A percentile compares a stretch with the other conserved stretches of the same genome.
phyloP scores from a whole-genome alignment of 1,284 basidiomycete species.

The Apiotrichum gracile region DNA sequence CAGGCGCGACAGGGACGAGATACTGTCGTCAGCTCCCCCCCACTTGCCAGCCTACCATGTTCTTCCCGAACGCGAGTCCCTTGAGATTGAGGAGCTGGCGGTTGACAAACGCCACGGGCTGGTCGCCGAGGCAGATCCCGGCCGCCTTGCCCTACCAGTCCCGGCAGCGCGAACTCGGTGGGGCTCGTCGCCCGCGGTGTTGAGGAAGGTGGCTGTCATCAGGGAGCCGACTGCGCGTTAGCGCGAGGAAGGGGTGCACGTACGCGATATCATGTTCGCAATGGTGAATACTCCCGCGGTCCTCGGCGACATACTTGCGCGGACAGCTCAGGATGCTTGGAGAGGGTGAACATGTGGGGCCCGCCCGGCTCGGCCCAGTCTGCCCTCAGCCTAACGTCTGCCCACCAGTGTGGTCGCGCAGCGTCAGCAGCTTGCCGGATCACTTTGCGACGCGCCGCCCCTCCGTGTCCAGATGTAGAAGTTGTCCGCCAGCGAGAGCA shows the following conservation, averaged over 20 bases:
- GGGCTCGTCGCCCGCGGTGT: background rate
- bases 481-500: slow-evolving; percentile 41
- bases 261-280: no score
- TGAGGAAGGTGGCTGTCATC: slow-evolving; percentile 39
- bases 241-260: no score
- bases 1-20: slow-evolving; percentile 44
- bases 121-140: slow-evolving; percentile 25
- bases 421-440: slow-evolving; percentile 29
- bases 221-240: slow-evolving; percentile 37
- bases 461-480: slow-evolving; percentile 38
- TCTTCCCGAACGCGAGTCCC: slow-evolving; percentile 33
- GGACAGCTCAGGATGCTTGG: no score
- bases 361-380: no score
- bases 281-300: no score
- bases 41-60: slow-evolving; percentile 27
- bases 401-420: slow-evolving; percentile 34
- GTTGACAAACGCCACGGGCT: slow-evolving; percentile 37
- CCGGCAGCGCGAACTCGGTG: slow-evolving; percentile 18
- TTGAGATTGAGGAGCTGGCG: slow-evolving; percentile 31
- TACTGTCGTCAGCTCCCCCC: slow-evolving; percentile 24
- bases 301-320: no score
- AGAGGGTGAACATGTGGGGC: no score
- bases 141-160: slow-evolving; percentile 40
- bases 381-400: no score
- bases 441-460: slow-evolving; percentile 33